Evolutionary conservation across 2,329 filamentous ascomycete genomes (phyloP).

Genomic region (Colletotrichum melonis): DNA sequence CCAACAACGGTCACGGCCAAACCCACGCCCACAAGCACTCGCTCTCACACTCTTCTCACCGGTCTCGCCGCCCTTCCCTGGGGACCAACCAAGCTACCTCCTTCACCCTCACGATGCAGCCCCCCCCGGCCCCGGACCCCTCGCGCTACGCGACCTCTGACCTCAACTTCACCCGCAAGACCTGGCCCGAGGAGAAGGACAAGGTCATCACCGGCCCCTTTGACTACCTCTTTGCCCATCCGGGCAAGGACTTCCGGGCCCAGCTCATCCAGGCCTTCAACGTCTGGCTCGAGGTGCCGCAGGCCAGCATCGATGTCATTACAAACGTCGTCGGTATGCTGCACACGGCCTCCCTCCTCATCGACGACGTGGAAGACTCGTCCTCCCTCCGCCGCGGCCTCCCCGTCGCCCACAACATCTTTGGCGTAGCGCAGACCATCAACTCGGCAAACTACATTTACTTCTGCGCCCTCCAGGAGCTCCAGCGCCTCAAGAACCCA

Average conservation of each 20-base stretch:
- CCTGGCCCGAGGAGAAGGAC: slow-evolving; percentile 82
- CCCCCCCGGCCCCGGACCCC: slow-evolving; percentile 58
- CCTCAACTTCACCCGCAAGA: slow-evolving; percentile 62
- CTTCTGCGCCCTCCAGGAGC: slow-evolving; percentile 81
- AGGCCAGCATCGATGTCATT: slow-evolving; percentile 77
- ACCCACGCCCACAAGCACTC: slow-evolving; percentile 15
- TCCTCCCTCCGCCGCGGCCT: slow-evolving; percentile 81
- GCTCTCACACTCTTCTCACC: slow-evolving; percentile 19
- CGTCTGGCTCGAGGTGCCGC: slow-evolving; percentile 80
- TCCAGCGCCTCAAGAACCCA: slow-evolving; percentile 77
- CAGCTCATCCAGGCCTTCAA: slow-evolving; percentile 87
- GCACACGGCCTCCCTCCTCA: slow-evolving; percentile 84
- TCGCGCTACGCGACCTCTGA: slow-evolving; percentile 66
- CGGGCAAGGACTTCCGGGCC: slow-evolving; percentile 86
- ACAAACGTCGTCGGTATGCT: slow-evolving; percentile 86
- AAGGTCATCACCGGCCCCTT: slow-evolving; percentile 81
- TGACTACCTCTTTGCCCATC: slow-evolving; percentile 82
- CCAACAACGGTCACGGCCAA: slow-evolving; percentile 31
- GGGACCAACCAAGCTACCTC: slow-evolving; percentile 40
- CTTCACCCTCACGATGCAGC: slow-evolving; percentile 50
- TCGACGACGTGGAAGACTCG: slow-evolving; percentile 90
- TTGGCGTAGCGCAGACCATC: slow-evolving; percentile 88
- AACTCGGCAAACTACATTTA: slow-evolving; percentile 93
- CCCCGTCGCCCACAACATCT: slow-evolving; percentile 86
- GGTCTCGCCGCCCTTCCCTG: slow-evolving; percentile 31